phyloP scores from a whole-genome alignment of 352 stramenopile genomes.

The Globisporangium heterothallicum region DNA sequence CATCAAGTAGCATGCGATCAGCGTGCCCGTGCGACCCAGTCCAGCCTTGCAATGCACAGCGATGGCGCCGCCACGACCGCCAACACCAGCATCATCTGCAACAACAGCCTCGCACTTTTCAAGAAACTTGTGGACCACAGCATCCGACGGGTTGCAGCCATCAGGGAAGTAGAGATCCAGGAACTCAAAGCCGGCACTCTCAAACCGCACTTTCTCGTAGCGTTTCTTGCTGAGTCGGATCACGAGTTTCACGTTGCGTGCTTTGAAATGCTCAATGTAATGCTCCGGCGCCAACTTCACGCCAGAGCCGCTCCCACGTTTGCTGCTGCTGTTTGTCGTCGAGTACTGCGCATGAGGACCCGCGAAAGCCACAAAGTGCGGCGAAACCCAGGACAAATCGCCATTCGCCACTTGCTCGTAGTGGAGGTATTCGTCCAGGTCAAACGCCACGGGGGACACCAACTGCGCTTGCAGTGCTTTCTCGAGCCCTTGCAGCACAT shows the following conservation, averaged over 20 bases:
- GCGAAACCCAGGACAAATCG: conserved; percentile 30
- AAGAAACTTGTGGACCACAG: conserved; percentile 73
- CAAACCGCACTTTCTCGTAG: conserved; percentile 88
- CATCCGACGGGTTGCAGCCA: conserved; percentile 77
- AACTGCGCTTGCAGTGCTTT: conserved; percentile 66
- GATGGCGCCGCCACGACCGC: conserved; percentile 45
- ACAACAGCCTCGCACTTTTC: conserved; percentile 37
- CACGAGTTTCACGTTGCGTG: conserved; percentile 30
- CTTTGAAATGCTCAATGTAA: conserved; percentile 20
- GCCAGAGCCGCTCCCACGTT: conserved; percentile 55
- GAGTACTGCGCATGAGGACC: conserved; percentile 40
- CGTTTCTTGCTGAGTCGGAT: conserved; percentile 92
- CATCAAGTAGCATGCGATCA: conserved; percentile 94
- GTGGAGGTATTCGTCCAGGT: conserved; percentile 16
- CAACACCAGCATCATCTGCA: not conserved
- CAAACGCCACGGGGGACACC: conserved; percentile 66
- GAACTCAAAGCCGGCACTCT: conserved; percentile 78
- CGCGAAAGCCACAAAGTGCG: conserved; percentile 22
- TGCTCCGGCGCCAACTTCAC: conserved; percentile 24
- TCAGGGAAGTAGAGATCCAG: conserved; percentile 92
- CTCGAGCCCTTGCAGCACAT: conserved; percentile 24
- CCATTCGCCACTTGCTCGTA: conserved; percentile 18
- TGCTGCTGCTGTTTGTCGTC: conserved; percentile 60
- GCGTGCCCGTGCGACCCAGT: conserved; percentile 91
- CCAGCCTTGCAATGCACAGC: conserved; percentile 96